Evolutionary conservation across 352 stramenopile genomes (phyloP).

Genomic region (Pythium apleroticum): DNA sequence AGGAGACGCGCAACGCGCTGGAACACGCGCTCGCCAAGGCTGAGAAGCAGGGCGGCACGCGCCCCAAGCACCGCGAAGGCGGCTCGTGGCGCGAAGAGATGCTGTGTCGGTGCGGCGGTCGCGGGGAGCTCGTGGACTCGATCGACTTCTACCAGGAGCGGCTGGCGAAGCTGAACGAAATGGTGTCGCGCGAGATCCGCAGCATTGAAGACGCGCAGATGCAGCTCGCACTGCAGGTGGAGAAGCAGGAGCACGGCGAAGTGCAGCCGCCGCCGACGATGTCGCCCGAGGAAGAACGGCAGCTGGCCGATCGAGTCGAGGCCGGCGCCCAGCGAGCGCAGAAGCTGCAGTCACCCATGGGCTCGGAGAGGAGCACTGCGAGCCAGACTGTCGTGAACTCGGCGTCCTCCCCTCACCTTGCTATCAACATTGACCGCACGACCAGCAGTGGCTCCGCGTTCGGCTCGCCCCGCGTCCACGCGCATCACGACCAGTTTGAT

Average conservation of each 20-base stretch:
- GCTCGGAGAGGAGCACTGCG: neutral
- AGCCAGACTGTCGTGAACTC: neutral
- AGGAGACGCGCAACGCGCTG: conserved; percentile 42
- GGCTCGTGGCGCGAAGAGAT: conserved; percentile 45
- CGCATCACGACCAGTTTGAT: conserved; percentile 3
- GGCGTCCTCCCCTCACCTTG: neutral
- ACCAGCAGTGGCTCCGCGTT: neutral
- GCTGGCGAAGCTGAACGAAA: conserved; percentile 55
- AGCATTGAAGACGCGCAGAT: conserved; percentile 62
- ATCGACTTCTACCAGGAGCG: conserved; percentile 65
- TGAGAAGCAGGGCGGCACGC: conserved; percentile 36
- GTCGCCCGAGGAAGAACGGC: conserved; percentile 17
- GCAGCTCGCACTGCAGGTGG: conserved; percentile 45
- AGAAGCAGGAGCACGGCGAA: conserved; percentile 28
- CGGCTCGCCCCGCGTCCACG: conserved; percentile 1
- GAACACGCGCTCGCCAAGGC: conserved; percentile 54
- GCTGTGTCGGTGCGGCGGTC: conserved; percentile 39
- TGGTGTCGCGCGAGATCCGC: conserved; percentile 55
- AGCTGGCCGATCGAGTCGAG: conserved; percentile 3
- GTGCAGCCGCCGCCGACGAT: conserved; percentile 17
- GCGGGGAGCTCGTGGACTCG: conserved; percentile 43
- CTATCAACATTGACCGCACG: conserved; percentile 8
- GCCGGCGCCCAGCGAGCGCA: neutral
- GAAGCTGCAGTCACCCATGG: neutral
- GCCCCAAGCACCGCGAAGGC: conserved; percentile 49